These are phyloP conservation scores for Solanum hybrid DNA, from an alignment of 305 asterid species.

Conservation along the genomic window DNA sequence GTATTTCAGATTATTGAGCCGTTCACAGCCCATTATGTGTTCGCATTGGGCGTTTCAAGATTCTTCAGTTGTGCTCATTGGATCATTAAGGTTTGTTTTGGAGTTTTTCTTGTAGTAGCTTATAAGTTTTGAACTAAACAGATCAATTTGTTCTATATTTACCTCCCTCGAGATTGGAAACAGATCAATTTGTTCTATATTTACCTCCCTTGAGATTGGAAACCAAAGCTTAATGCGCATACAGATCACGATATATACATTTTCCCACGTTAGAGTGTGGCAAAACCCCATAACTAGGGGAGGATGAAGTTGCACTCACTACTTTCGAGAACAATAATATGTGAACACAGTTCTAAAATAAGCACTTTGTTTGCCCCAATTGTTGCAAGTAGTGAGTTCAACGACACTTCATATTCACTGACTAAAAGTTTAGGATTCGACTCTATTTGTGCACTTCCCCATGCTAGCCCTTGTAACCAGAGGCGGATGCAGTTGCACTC, in stretches of 20 bases:
- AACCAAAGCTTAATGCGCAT: background rate
- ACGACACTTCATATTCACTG: background rate
- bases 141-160: background rate
- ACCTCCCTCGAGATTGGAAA: background rate
- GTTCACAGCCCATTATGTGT: constrained; percentile 75
- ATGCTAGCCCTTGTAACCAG: background rate
- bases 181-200: background rate
- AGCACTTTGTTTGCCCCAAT: background rate
- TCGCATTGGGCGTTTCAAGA: constrained; percentile 72
- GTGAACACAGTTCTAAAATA: background rate
- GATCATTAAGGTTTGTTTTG: constrained; percentile 56
- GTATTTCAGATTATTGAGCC: constrained; percentile 67
- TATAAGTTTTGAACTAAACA: background rate
- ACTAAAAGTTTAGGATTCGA: background rate
- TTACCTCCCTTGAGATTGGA: background rate
- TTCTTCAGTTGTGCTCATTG: constrained; percentile 76
- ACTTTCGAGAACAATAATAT: background rate
- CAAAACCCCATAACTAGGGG: background rate
- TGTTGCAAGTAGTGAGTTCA: background rate
- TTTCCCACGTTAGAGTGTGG: background rate
- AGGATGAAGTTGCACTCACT: background rate
- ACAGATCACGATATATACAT: background rate
- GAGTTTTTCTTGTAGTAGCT: background rate
- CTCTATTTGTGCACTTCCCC: background rate
- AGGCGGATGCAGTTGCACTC: background rate